Percentiles rank a stretch among this genome's conserved stretches.
These are phyloP conservation scores for Schizophyllum commune DNA, from an alignment of 1,284 basidiomycete species.

Conservation along the genomic window DNA sequence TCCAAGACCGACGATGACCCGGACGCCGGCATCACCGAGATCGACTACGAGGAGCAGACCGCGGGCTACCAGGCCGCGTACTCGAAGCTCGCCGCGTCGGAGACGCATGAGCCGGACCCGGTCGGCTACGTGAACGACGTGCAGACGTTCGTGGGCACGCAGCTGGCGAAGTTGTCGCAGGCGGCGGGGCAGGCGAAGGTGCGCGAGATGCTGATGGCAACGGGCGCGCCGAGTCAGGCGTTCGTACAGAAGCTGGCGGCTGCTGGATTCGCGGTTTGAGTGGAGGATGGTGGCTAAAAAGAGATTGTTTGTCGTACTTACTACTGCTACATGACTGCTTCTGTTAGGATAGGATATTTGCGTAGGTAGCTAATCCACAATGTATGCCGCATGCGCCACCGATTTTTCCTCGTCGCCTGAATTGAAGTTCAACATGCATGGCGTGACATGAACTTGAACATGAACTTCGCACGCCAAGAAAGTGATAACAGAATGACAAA, in stretches of 20 bases:
- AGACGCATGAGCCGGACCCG: constrained; percentile 45
- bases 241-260: neutral
- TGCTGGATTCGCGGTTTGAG: neutral
- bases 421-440: neutral
- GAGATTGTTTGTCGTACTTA: no score
- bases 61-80: constrained; percentile 92
- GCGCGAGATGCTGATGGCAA: neutral
- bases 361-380: no score
- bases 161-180: constrained; percentile 26
- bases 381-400: no score
- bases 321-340: no score
- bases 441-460: neutral
- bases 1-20: constrained; percentile 43
- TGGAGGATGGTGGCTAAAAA: neutral
- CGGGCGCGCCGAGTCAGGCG: neutral
- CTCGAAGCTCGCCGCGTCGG: constrained; percentile 83
- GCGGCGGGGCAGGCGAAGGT: neutral
- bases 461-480: neutral
- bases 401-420: no score
- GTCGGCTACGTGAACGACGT: constrained; percentile 55
- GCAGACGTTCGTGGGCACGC: constrained; percentile 40
- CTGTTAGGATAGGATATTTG: no score
- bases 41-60: constrained; percentile 87
- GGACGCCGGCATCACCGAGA: constrained; percentile 58
- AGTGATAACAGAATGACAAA: neutral